Conservation (phyloP, 495 filamentous ascomycete species). For the Xylaria grammica region DNA sequence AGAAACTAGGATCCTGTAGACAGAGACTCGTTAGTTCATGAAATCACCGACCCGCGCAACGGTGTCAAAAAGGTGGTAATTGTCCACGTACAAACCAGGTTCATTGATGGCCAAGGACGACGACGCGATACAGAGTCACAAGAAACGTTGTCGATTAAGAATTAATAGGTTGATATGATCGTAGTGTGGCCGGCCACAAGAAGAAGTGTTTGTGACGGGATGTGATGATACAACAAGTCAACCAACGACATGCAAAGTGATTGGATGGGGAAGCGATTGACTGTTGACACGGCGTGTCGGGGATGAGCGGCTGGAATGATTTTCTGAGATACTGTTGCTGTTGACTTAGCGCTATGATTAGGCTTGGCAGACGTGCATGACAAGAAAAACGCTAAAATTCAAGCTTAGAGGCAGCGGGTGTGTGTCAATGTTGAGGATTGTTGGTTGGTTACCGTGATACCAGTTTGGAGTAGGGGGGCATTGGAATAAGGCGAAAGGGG, state of each 20-base stretch:
- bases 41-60: neutral
- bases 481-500: too few species aligned
- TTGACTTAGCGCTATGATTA: conserved; percentile 3
- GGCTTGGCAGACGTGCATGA: neutral
- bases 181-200: conserved; percentile 40
- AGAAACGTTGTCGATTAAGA: conserved; percentile 30
- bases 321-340: neutral
- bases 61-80: neutral
- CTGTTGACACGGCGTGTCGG: conserved; percentile 1
- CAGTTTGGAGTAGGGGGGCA: neutral
- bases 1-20: conserved; percentile 23
- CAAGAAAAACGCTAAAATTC: neutral
- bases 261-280: conserved; percentile 1
- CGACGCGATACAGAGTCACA: neutral
- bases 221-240: conserved; percentile 16
- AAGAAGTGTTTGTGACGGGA: conserved; percentile 33
- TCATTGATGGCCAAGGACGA: neutral
- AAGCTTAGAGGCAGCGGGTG: neutral
- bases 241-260: neutral
- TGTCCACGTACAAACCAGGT: conserved; percentile 15
- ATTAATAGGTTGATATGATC: conserved; percentile 34
- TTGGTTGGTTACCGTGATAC: neutral
- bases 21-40: neutral
- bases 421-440: neutral
- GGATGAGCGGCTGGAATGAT: neutral